These are phyloP conservation scores for Nicotiana benthamiana DNA, from an alignment of 257 asterid species.

Conservation along the genomic window DNA sequence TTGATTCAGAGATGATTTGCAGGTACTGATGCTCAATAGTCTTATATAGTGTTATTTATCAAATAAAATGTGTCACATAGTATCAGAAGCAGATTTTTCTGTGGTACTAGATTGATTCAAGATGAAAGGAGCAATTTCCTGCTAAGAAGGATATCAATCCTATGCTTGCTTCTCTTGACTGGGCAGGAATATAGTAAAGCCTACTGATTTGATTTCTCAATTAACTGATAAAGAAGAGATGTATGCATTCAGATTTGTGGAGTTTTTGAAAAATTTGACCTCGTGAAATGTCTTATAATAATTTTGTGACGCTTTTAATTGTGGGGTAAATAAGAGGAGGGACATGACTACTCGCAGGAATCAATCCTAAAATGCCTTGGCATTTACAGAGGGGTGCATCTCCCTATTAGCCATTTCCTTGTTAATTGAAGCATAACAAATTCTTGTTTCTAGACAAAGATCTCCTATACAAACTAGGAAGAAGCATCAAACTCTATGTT, in stretches of 20 bases:
- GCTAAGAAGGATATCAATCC: background rate
- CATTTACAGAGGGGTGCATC: background rate
- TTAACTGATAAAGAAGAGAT: background rate
- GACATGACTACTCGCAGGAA: background rate
- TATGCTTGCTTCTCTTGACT: background rate
- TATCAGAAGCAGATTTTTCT: background rate
- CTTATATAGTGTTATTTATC: background rate
- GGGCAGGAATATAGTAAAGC: background rate
- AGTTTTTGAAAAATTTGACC: background rate
- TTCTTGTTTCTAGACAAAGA: background rate
- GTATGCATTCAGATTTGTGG: background rate
- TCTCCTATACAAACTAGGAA: background rate
- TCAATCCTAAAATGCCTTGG: background rate
- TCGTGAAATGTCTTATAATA: background rate
- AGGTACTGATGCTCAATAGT: background rate
- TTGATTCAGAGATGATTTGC: background rate
- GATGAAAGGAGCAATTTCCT: slow-evolving; percentile 4
- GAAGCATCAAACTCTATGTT: background rate
- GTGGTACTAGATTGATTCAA: background rate
- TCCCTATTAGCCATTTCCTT: background rate
- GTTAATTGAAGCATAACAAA: background rate
- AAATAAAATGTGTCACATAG: background rate
- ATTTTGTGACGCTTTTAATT: background rate
- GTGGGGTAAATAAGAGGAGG: background rate
- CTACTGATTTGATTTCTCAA: background rate